Evolutionary conservation across 2,329 filamentous ascomycete species (phyloP).

Genomic region (Pestalotiopsis sp.): DNA sequence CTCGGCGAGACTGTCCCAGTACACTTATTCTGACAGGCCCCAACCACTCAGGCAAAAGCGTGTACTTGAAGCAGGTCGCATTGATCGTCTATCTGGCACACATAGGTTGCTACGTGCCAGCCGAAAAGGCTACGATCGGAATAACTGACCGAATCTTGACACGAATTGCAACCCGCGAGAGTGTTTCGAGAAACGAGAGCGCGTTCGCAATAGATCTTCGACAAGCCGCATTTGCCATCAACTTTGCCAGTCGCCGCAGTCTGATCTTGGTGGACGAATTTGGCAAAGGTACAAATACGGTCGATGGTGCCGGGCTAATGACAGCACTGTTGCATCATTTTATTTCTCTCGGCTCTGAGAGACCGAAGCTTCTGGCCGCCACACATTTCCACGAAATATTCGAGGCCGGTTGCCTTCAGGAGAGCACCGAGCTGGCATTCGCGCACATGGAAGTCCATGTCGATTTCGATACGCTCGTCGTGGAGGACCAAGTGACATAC

Average conservation of each 20-base stretch:
- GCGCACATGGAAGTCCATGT: conserved; percentile 74
- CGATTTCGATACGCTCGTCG: conserved; percentile 50
- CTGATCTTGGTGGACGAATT: conserved; percentile 94
- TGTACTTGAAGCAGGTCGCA: conserved; percentile 92
- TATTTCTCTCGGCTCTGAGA: conserved; percentile 42
- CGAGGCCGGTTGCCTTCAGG: conserved; percentile 59
- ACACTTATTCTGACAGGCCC: conserved; percentile 87
- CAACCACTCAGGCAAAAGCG: conserved; percentile 95
- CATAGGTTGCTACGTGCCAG: conserved; percentile 89
- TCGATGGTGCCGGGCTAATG: conserved; percentile 62
- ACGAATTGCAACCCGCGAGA: conserved; percentile 75
- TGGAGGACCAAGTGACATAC: conserved; percentile 69
- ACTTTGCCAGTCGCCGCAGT: conserved; percentile 73
- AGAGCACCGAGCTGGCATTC: conserved; percentile 55
- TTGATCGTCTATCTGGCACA: conserved; percentile 92
- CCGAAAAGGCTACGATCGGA: conserved; percentile 74
- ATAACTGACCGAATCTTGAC: conserved; percentile 93
- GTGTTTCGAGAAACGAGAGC: conserved; percentile 60
- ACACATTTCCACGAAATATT: conserved; percentile 76
- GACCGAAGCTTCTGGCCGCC: conserved; percentile 61
- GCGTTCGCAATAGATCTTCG: conserved; percentile 80
- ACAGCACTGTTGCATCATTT: conserved; percentile 62
- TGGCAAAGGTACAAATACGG: conserved; percentile 63
- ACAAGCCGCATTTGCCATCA: conserved; percentile 78
- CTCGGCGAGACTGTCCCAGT: conserved; percentile 48